Percentiles rank a stretch among this genome's conserved stretches.
Evolutionary conservation across 2,329 filamentous ascomycete species (phyloP).

Genomic region (Trichoderma sp.): DNA sequence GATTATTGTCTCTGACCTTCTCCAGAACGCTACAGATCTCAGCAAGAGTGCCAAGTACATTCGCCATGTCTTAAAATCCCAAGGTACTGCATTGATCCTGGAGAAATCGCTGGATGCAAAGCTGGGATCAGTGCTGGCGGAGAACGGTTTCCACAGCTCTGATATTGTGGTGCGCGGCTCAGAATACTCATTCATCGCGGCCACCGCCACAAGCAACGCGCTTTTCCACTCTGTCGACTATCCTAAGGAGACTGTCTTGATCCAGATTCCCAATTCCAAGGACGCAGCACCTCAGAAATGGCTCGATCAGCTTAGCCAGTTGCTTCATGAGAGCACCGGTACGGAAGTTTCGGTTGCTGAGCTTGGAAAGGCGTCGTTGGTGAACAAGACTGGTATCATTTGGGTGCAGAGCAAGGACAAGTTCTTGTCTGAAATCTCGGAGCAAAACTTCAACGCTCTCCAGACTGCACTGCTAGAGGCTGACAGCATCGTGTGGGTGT

Average conservation of each 20-base stretch:
- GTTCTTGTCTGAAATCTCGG: background rate
- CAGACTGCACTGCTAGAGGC: background rate
- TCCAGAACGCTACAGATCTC: background rate
- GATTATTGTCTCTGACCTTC: slow-evolving; percentile 44
- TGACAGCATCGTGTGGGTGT: background rate
- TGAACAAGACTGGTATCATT: background rate
- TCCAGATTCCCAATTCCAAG: background rate
- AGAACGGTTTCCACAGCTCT: background rate
- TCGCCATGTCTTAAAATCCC: background rate
- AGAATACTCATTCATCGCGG: background rate
- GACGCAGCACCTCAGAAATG: background rate
- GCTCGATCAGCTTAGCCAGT: background rate
- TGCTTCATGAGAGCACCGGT: background rate
- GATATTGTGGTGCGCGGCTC: background rate
- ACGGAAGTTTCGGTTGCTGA: background rate
- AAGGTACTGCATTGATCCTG: background rate
- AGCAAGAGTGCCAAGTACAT: background rate
- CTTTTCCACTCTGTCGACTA: background rate
- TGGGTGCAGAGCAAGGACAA: background rate
- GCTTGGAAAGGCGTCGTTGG: background rate
- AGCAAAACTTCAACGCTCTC: background rate
- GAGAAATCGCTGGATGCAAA: background rate
- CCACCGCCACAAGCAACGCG: background rate
- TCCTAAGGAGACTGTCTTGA: background rate
- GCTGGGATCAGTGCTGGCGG: background rate